Conservation (phyloP, 2,329 filamentous ascomycete species). For the Rhynchosporium agropyri region DNA sequence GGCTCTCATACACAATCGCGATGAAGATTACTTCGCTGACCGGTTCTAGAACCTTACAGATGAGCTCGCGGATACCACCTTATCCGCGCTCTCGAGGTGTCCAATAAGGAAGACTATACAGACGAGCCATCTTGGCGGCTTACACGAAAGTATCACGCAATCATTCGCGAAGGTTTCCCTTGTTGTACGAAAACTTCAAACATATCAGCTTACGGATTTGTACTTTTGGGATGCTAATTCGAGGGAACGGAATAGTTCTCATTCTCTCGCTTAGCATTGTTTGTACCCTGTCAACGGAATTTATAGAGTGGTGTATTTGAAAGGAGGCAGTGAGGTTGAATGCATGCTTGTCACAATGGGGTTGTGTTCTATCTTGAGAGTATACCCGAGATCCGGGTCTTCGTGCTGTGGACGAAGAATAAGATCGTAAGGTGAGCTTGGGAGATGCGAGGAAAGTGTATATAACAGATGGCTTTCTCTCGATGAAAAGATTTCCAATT, state of each 20-base stretch:
- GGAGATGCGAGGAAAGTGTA: neutral
- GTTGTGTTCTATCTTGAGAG: conserved; percentile 2
- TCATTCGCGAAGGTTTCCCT: neutral
- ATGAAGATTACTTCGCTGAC: neutral
- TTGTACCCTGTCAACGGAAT: neutral
- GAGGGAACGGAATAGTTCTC: neutral
- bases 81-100: conserved; percentile 9
- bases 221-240: neutral
- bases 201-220: conserved; percentile 1
- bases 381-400: neutral
- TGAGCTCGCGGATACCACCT: no score
- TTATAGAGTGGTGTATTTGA: neutral
- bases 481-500: neutral
- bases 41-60: neutral
- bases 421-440: neutral
- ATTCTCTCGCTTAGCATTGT: neutral
- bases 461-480: conserved; percentile 7
- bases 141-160: neutral
- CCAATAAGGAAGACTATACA: neutral
- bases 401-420: neutral
- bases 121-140: conserved; percentile 1
- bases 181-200: neutral
- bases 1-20: neutral
- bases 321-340: conserved; percentile 5
- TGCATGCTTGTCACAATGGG: neutral